Evolutionary conservation across 805 yeast genomes (phyloP).

Genomic region (Candida boleticola): DNA sequence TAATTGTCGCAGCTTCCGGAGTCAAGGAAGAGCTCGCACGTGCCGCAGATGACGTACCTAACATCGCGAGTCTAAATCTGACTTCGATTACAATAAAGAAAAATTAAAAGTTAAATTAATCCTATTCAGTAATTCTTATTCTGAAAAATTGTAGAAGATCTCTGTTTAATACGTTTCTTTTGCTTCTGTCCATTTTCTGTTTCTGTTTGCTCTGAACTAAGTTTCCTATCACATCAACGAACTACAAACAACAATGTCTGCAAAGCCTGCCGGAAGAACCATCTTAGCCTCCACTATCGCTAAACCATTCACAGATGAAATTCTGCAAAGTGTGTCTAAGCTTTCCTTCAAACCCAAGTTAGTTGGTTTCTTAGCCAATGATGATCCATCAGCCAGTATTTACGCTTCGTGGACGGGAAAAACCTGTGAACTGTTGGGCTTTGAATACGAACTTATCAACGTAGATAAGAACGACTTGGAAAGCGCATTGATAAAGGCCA

Average conservation of each 20-base stretch:
- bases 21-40: too few relatives aligned
- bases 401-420: slow-evolving; percentile 96
- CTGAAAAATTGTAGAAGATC: too few relatives aligned
- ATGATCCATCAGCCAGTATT: slow-evolving; percentile 92
- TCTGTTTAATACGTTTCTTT: too few relatives aligned
- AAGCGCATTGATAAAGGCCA: slow-evolving; percentile 78
- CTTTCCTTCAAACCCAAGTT: slow-evolving; percentile 65
- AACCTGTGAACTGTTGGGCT: slow-evolving; percentile 83
- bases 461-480: slow-evolving; percentile 82
- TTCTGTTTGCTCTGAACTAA: too few relatives aligned
- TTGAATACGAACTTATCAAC: slow-evolving; percentile 72
- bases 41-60: too few relatives aligned
- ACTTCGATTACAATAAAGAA: slow-evolving; percentile 1
- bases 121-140: too few relatives aligned
- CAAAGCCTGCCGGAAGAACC: slow-evolving; percentile 68
- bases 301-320: slow-evolving; percentile 74
- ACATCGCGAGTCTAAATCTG: slow-evolving; percentile 2
- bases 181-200: too few relatives aligned
- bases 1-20: too few relatives aligned
- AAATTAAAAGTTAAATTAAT: too few relatives aligned
- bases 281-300: slow-evolving; percentile 87
- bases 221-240: too few relatives aligned
- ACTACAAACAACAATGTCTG: background rate
- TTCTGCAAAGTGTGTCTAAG: slow-evolving; percentile 52
- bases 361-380: slow-evolving; percentile 89